Percentiles rank a stretch among this genome's conserved stretches.
phyloP scores from a whole-genome alignment of 257 asterid species.

The Avicennia marina region DNA sequence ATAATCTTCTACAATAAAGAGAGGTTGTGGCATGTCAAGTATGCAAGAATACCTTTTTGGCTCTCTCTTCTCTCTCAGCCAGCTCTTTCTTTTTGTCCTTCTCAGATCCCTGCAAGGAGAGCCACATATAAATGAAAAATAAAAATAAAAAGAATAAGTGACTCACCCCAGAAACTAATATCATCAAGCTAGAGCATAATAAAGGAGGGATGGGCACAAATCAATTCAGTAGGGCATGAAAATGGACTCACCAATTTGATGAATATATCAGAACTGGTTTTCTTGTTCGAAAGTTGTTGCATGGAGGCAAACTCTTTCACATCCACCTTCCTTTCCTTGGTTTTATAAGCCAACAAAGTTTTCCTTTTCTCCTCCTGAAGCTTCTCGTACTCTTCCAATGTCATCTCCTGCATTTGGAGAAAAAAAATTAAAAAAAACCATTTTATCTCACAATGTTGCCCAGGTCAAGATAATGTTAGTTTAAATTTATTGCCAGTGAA shows the following conservation, averaged over 20 bases:
- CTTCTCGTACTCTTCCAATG: conserved; percentile 86
- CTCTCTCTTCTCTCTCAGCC: conserved; percentile 76
- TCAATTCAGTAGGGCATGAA: background rate
- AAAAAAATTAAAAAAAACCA: too few relatives aligned
- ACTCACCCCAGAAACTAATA: too few relatives aligned
- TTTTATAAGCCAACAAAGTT: conserved; percentile 53
- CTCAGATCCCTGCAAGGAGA: conserved; percentile 48
- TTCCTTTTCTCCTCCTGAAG: conserved; percentile 78
- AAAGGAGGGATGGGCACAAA: background rate
- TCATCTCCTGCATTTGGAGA: conserved; percentile 71
- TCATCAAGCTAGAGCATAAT: too few relatives aligned
- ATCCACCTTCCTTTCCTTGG: conserved; percentile 84
- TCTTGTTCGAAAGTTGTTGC: conserved; percentile 79
- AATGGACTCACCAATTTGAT: conserved; percentile 63
- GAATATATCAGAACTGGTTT: conserved; percentile 55
- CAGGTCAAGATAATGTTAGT: too few relatives aligned
- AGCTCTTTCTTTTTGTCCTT: conserved; percentile 77
- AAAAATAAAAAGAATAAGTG: too few relatives aligned
- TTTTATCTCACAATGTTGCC: too few relatives aligned
- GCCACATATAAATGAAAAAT: too few relatives aligned
- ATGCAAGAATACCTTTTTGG: conserved; percentile 54
- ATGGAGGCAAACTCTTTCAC: conserved; percentile 66
- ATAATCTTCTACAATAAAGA: background rate
- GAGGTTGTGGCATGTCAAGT: background rate
- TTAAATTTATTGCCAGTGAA: too few relatives aligned